Percentiles rank a stretch among this genome's conserved stretches.
Evolutionary conservation across 164 flowering plant genomes (phyloP).

Genomic region (Saururus chinensis): DNA sequence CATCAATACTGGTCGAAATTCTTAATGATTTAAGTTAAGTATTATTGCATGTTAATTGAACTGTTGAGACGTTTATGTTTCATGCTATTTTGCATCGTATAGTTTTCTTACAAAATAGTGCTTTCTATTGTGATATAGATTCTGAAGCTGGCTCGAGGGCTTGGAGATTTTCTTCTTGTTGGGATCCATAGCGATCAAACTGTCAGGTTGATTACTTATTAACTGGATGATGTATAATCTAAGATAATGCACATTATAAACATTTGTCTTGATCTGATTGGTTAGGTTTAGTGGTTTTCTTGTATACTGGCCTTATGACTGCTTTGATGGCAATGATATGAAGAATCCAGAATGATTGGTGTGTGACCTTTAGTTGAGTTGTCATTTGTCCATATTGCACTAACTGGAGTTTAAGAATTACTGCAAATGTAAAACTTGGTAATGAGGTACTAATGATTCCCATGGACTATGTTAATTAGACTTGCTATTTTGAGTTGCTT

Average conservation of each 20-base stretch:
- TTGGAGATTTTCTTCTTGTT: slow-evolving; percentile 95
- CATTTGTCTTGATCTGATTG: neutral
- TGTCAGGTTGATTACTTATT: slow-evolving; percentile 43
- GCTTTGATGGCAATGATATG: too few relatives aligned
- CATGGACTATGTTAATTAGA: too few relatives aligned
- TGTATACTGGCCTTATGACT: too few relatives aligned
- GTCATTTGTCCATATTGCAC: too few relatives aligned
- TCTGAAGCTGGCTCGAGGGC: slow-evolving; percentile 71
- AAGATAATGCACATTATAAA: neutral
- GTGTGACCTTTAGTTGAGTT: too few relatives aligned
- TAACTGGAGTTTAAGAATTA: too few relatives aligned
- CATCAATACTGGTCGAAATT: neutral
- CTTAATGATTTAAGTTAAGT: neutral
- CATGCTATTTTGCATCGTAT: neutral
- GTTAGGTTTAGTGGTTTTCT: too few relatives aligned
- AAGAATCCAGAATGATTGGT: too few relatives aligned
- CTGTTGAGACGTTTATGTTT: neutral
- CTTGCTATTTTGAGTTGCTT: too few relatives aligned
- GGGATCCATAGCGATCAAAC: slow-evolving; percentile 92
- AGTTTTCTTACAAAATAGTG: neutral
- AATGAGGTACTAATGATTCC: too few relatives aligned
- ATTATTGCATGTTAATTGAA: neutral
- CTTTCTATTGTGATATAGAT: slow-evolving; percentile 31
- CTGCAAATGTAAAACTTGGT: too few relatives aligned
- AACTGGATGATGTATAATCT: neutral